Evolutionary conservation across 805 yeast species (phyloP), one percentile per base, ranked within the genome.

Genomic region (Ogataea pini): DNA sequence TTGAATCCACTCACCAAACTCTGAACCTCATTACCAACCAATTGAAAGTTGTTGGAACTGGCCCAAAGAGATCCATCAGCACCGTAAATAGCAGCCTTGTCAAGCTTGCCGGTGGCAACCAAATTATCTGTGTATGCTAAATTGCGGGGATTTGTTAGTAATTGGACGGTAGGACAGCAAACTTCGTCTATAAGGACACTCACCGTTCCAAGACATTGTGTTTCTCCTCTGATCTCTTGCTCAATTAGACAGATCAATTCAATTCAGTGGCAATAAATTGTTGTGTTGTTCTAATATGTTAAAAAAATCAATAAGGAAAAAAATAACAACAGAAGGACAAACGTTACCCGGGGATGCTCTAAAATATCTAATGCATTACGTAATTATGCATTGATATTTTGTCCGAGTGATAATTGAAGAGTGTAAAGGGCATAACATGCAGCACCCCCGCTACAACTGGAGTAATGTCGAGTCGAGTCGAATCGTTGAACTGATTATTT

Each of bases 51-150:
- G 51, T 86, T 78, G 14, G 94, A 77, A 58, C 83, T 80, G 18
- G 98, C 98, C 99, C 99, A 94, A 45, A 83, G 79, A 17, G 96
- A 96, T 39, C 99, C 99, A 12, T 95, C 96, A 58, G 87, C 85
- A 8, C 97, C 91, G 71, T 87, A 91, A 58, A 94, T 82, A 36
- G 95, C 94, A 28, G 98, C 97, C 68, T 83, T 83, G 73, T 92
- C 97, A 57, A 94, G 77, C 69, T 88, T 89, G 54, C 89, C 89
- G 44, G 97, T 86, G 48, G 85, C 87, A 57, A 86, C 73, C 59
- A 94, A 82, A 73, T 90, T 92, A 68, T 94, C 98, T 47, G 97
- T 90, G 79, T 94, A 94, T 51, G 97, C 97, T 90, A 7, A 25
- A 16, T 19, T 7, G 37, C 7, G n/a, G 9, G 37, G 17, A 18